A percentile compares a stretch with the other conserved stretches of the same genome.
These are phyloP conservation scores for Euphorbia schlechtendalii DNA, from an alignment of 441 rosid genomes.

Conservation along the genomic window DNA sequence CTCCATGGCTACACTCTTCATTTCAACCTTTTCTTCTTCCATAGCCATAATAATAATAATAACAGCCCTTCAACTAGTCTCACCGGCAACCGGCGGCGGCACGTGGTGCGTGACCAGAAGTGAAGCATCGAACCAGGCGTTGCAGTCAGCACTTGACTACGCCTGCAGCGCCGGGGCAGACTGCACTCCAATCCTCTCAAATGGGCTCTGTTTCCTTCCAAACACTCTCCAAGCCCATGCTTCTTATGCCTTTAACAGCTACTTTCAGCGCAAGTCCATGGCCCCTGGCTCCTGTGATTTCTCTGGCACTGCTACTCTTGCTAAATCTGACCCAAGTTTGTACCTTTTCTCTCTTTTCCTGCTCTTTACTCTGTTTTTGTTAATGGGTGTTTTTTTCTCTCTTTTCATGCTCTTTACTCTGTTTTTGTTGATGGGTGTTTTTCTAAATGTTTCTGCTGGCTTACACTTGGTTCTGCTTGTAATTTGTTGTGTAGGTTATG, in stretches of 20 bases:
- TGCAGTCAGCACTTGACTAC: slow-evolving; percentile 67
- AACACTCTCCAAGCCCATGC: slow-evolving; percentile 79
- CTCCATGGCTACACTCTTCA: slow-evolving; percentile 28
- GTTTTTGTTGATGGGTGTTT: not conserved
- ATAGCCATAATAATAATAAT: too few relatives aligned
- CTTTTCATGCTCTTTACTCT: not conserved
- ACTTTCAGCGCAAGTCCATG: slow-evolving; percentile 59
- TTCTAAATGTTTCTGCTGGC: too few relatives aligned
- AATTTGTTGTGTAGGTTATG: slow-evolving; percentile 54
- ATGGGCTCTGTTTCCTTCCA: slow-evolving; percentile 67
- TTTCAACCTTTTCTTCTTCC: not conserved
- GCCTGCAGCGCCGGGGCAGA: slow-evolving; percentile 83
- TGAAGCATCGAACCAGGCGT: slow-evolving; percentile 54
- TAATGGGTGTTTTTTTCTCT: not conserved
- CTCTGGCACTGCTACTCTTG: slow-evolving; percentile 64
- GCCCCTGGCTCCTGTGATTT: slow-evolving; percentile 87
- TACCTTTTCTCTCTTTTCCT: not conserved
- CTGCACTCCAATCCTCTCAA: slow-evolving; percentile 50
- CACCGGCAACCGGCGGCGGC: slow-evolving; percentile 8
- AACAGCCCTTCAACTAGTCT: too few relatives aligned
- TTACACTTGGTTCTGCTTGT: too few relatives aligned
- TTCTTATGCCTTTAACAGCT: slow-evolving; percentile 88
- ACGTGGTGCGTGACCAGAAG: slow-evolving; percentile 85
- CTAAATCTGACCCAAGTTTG: slow-evolving; percentile 79
- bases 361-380: not conserved